Evolutionary conservation across 148 eudicot genomes (phyloP), one percentile per base, ranked within the genome.

Genomic region (Camellia granthamiana): DNA sequence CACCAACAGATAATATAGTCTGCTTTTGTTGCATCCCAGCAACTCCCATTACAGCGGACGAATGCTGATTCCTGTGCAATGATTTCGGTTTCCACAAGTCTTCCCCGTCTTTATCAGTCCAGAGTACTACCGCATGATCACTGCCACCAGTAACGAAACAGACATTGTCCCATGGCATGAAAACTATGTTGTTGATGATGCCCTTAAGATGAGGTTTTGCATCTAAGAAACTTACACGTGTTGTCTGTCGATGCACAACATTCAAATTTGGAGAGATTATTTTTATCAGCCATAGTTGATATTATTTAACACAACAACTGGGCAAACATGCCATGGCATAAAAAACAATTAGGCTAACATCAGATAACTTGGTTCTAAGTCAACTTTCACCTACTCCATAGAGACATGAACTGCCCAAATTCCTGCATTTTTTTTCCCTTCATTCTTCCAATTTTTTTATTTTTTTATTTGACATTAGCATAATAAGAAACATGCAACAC

Each of bases 11-110:
- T 60, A 96, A 70, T 74, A 96, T 88, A 81, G 90, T 85, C 77
- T 88, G 87, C 83, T 89, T 93, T 66, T 96, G 92, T 80, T 85
- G 92, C 93, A 96, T 81, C 81, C 99, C 99, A 69, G 99, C 97
- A 82, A 96, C 92, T 81, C 99, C 99, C 99, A 96, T 96, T 64
- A 96, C 99, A 74, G 98, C 99, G 44, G 98, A 92, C 58, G 98
- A 88, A 85, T 96, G 99, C 60, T 81, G 41, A 79, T 72, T 86
- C 74, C 94, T 89, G 82, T 96, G 99, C 84, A 96, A 71, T 69
- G 86, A 8, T 84, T 87, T 92, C 51, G 91, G 94, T 82, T 92
- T 94, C 99, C 98, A 96, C 44, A 49, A 70, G 74, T 87, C 86
- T 15, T 86, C 90, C 63, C 83, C 90, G 68, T 89, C 89, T 78